These are phyloP conservation scores for Ophiocordyceps australis DNA, from an alignment of 2,329 filamentous ascomycete species.

Conservation along the genomic window DNA sequence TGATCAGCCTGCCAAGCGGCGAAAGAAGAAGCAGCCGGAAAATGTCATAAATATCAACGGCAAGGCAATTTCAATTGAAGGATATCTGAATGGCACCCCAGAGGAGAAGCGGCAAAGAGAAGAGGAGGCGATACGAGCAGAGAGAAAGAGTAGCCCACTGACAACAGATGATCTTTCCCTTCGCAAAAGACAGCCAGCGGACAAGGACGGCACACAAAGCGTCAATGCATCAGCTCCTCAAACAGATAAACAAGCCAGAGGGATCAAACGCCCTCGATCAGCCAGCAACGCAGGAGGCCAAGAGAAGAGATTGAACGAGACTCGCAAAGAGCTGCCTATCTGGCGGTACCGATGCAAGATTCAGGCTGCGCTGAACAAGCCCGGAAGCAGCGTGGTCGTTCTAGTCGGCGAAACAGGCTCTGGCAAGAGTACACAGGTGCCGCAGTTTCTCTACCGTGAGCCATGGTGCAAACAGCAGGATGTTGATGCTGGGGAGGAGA, in stretches of 20 bases:
- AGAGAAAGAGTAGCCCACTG: too few species aligned
- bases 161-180: too few species aligned
- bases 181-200: too few species aligned
- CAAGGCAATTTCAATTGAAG: conserved; percentile 28
- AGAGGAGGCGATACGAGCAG: too few species aligned
- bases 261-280: too few species aligned
- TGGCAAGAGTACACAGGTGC: conserved; percentile 92
- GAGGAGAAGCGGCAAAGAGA: conserved; percentile 6
- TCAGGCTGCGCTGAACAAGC: conserved; percentile 33
- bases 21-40: conserved; percentile 12
- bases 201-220: too few species aligned
- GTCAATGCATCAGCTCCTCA: too few species aligned
- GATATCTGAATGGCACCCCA: conserved; percentile 23
- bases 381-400: conserved; percentile 55
- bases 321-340: conserved; percentile 59
- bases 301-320: too few species aligned
- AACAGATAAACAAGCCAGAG: too few species aligned
- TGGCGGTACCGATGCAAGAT: conserved; percentile 60
- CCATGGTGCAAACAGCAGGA: conserved; percentile 55
- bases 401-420: conserved; percentile 89
- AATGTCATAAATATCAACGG: conserved; percentile 26
- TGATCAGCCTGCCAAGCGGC: conserved; percentile 16
- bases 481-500: conserved; percentile 16
- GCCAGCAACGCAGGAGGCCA: too few species aligned
- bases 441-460: conserved; percentile 69